Percentiles rank a stretch among this genome's conserved stretches.
Evolutionary conservation across 208 protist genomes (phyloP).

Genomic region (Trypanosoma cruzi): DNA sequence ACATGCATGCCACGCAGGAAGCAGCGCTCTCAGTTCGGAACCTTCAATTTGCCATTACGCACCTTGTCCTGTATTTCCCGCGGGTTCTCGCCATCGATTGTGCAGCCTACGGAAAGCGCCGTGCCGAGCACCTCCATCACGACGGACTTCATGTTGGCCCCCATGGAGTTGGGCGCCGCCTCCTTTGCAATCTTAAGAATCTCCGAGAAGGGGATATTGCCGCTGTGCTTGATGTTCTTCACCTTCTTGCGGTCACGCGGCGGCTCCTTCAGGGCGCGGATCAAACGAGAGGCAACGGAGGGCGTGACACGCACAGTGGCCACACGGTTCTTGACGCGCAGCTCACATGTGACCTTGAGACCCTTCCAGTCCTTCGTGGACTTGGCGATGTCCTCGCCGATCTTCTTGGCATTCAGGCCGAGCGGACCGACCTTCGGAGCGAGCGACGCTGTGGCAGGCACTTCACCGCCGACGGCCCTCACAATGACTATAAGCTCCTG

Average conservation of each 20-base stretch:
- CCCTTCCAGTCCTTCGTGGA: conserved; percentile 99
- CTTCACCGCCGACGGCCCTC: conserved; percentile 98
- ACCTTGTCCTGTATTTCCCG: conserved; percentile 95
- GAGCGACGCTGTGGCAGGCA: conserved; percentile 96
- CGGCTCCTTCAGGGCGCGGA: conserved; percentile 99
- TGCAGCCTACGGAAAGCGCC: conserved; percentile 98
- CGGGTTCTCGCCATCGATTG: conserved; percentile 96
- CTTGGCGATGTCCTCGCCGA: conserved; percentile 99
- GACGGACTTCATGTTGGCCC: conserved; percentile 94
- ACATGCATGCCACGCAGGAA: conserved; percentile 9
- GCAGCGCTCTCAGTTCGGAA: conserved; percentile 53
- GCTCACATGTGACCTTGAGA: conserved; percentile 97
- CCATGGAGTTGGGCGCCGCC: conserved; percentile 95
- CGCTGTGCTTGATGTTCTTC: conserved; percentile 99
- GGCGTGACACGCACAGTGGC: conserved; percentile 97
- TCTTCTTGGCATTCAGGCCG: conserved; percentile 99
- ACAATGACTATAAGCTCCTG: conserved; percentile 96
- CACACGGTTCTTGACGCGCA: conserved; percentile 99
- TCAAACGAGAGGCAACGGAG: conserved; percentile 97
- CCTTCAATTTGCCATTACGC: conserved; percentile 93
- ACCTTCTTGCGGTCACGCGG: conserved; percentile 99
- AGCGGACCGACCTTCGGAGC: conserved; percentile 99
- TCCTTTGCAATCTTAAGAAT: conserved; percentile 97
- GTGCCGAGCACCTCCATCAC: conserved; percentile 99
- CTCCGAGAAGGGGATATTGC: conserved; percentile 98